A percentile compares a stretch with the other conserved stretches of the same genome.
phyloP scores from a whole-genome alignment of 176 grass and related monocot genomes.

The Avena insularis region DNA sequence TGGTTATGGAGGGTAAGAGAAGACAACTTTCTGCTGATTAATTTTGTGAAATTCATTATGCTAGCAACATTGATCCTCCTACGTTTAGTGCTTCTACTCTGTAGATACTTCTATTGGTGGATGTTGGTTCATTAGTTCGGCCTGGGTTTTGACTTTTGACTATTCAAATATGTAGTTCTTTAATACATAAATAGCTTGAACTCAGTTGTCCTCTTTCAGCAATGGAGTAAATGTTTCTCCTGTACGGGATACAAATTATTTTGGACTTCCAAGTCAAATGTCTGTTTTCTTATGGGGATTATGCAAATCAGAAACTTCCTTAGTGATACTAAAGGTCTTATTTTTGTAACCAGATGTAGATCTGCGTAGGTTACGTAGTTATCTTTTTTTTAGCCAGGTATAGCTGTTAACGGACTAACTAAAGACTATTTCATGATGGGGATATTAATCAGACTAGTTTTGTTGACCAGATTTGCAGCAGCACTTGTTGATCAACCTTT shows the following conservation, averaged over 20 bases:
- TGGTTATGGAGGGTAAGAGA: conserved; percentile 85
- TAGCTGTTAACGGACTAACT: conserved; percentile 4
- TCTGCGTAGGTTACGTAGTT: background rate
- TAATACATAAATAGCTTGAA: conserved; percentile 1
- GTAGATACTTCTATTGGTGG: background rate
- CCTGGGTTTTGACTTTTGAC: background rate
- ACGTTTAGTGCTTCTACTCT: conserved; percentile 3
- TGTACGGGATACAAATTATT: background rate
- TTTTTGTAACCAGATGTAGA: background rate
- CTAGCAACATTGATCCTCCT: background rate
- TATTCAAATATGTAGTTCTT: conserved; percentile 25
- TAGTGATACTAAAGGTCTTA: no score
- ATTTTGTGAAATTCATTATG: conserved; percentile 29
- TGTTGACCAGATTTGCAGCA: conserved; percentile 78
- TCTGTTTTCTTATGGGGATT: background rate
- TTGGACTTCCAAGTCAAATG: conserved; percentile 2
- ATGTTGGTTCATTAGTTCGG: background rate
- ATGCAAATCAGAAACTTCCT: background rate
- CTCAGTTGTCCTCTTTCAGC: background rate
- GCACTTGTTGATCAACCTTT: conserved; percentile 73
- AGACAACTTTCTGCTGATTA: conserved; percentile 7
- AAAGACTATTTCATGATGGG: conserved; percentile 2
- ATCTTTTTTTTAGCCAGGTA: background rate
- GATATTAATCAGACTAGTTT: conserved; percentile 37
- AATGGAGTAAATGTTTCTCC: background rate